These are phyloP conservation scores for Diospyros kaki DNA, from an alignment of 148 eudicot species.

Conservation along the genomic window DNA sequence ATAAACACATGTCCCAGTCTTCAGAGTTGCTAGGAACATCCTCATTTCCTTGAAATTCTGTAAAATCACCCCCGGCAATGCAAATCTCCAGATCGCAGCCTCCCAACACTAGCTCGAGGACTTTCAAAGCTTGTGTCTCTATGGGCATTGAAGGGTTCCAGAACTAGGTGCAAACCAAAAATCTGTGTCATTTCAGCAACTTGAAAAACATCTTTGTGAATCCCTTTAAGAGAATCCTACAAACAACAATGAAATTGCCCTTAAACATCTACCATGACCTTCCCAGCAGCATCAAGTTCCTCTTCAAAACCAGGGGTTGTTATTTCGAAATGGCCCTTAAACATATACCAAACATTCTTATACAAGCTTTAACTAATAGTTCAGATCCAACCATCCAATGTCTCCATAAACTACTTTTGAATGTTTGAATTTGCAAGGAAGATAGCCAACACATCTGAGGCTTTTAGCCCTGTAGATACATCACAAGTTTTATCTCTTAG, in stretches of 20 bases:
- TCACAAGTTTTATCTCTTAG: constrained; percentile 9
- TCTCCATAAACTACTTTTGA: not conserved
- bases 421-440: not conserved
- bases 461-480: not conserved
- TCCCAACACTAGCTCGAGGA: not conserved
- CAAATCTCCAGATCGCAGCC: not conserved
- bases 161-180: not conserved
- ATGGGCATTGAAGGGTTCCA: not conserved
- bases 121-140: not conserved
- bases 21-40: not conserved
- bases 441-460: not conserved
- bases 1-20: not conserved
- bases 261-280: not conserved
- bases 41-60: not conserved
- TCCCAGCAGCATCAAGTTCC: not conserved
- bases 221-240: not conserved
- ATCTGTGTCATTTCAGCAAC: not conserved
- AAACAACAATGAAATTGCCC: not conserved
- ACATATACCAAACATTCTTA: not conserved
- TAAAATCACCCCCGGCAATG: not conserved
- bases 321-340: too few species aligned
- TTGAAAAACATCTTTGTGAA: not conserved
- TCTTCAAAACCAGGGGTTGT: not conserved
- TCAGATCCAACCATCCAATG: not conserved
- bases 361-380: not conserved